Evolutionary conservation across 306 rosid species (phyloP).

Genomic region (Glycine latifolia): DNA sequence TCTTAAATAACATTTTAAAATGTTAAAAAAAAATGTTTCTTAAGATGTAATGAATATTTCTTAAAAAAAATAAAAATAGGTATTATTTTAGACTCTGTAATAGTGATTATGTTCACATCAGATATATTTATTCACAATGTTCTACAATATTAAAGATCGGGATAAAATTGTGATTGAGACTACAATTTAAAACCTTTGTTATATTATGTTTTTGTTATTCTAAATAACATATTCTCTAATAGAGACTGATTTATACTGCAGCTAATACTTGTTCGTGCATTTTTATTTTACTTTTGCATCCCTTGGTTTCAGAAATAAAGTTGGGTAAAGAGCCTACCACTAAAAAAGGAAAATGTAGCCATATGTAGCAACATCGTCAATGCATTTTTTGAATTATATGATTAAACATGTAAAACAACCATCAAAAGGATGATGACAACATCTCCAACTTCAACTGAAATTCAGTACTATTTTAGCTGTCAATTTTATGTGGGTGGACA

Average conservation of each 20-base stretch:
- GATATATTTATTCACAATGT: not conserved
- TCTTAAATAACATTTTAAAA: too few species aligned
- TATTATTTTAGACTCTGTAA: too few species aligned
- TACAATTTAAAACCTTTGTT: not conserved
- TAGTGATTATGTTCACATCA: too few species aligned
- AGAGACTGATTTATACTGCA: not conserved
- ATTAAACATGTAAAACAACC: conserved; percentile 34
- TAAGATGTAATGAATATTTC: too few species aligned
- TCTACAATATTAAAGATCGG: not conserved
- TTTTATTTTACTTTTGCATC: not conserved
- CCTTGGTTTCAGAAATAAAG: not conserved
- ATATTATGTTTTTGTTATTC: not conserved
- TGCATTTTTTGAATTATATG: not conserved
- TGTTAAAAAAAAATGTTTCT: too few species aligned
- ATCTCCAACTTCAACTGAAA: conserved; percentile 38
- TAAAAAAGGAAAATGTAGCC: not conserved
- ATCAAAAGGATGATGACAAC: conserved; percentile 33
- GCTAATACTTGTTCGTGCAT: not conserved
- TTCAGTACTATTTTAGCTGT: not conserved
- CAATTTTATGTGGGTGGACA: conserved; percentile 38
- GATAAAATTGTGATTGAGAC: not conserved
- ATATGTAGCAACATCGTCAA: not conserved
- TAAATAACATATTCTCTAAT: not conserved
- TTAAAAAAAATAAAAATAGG: too few species aligned
- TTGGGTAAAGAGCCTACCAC: not conserved